These are phyloP conservation scores for Blastomyces parvus DNA, from an alignment of 2,329 filamentous ascomycete genomes.

Conservation along the genomic window DNA sequence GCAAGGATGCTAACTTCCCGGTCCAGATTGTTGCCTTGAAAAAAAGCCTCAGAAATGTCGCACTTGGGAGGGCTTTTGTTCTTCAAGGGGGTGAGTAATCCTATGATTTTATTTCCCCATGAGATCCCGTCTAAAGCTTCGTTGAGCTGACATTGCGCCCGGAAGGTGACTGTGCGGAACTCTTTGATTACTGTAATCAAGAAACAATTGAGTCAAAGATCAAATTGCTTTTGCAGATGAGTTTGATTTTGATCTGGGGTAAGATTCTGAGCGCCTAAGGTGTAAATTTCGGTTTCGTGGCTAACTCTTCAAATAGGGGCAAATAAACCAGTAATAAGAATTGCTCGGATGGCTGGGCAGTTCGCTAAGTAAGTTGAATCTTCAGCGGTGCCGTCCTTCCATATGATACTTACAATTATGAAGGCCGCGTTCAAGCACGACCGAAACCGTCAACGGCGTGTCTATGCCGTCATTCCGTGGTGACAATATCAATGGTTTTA, in stretches of 20 bases:
- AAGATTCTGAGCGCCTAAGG: constrained; percentile 36
- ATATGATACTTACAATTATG: neutral
- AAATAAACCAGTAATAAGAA: constrained; percentile 75
- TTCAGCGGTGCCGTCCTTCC: neutral
- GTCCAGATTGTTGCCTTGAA: constrained; percentile 63
- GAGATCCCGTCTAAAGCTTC: neutral
- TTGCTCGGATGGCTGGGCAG: constrained; percentile 93
- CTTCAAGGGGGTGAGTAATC: constrained; percentile 64
- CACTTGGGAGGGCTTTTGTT: constrained; percentile 81
- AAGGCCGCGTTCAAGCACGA: constrained; percentile 72
- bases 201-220: constrained; percentile 89
- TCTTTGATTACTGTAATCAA: constrained; percentile 93
- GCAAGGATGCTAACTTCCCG: constrained; percentile 9
- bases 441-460: constrained; percentile 68
- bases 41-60: constrained; percentile 70
- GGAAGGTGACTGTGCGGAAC: constrained; percentile 73
- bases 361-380: constrained; percentile 61
- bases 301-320: constrained; percentile 30
- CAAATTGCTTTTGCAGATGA: constrained; percentile 95
- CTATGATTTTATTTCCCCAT: neutral
- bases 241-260: constrained; percentile 84
- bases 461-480: constrained; percentile 85
- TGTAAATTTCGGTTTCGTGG: constrained; percentile 6
- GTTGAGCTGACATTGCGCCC: neutral
- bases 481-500: constrained; percentile 89